Percentiles rank a stretch among this genome's conserved stretches.
Conservation (phyloP, 371 early-diverging fungal species). For the Parasitella parasitica region DNA sequence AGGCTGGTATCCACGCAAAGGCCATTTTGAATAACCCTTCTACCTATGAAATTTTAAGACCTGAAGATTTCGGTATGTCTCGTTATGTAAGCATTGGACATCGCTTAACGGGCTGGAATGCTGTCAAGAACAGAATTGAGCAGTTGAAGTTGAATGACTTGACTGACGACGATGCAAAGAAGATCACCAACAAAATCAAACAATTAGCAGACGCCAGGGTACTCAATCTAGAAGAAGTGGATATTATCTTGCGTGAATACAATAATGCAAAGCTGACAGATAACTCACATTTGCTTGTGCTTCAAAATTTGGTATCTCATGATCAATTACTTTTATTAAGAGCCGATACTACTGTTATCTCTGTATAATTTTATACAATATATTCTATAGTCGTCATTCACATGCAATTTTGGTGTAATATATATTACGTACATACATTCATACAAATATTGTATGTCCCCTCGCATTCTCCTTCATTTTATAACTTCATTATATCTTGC, state of each 20-base stretch:
- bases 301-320: neutral
- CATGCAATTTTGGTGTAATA: too few species aligned
- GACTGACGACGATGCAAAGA: slow-evolving; percentile 89
- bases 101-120: slow-evolving; percentile 97
- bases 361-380: neutral
- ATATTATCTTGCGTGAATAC: slow-evolving; percentile 36
- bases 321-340: neutral
- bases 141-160: slow-evolving; percentile 78
- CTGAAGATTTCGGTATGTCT: slow-evolving; percentile 96
- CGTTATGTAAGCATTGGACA: slow-evolving; percentile 95
- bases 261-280: slow-evolving; percentile 34
- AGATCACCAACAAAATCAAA: slow-evolving; percentile 92
- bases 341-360: neutral
- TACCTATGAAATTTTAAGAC: slow-evolving; percentile 95
- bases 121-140: slow-evolving; percentile 93
- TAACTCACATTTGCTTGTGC: slow-evolving; percentile 5
- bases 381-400: too few species aligned
- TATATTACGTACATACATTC: neutral
- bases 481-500: neutral
- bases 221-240: slow-evolving; percentile 37
- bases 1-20: slow-evolving; percentile 98
- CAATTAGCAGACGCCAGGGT: slow-evolving; percentile 82
- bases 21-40: slow-evolving; percentile 96
- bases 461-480: neutral
- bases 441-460: neutral